A percentile compares a stretch with the other conserved stretches of the same genome.
These are phyloP conservation scores for Gyrodon lividus DNA, from an alignment of 768 basidiomycete genomes.

Conservation along the genomic window DNA sequence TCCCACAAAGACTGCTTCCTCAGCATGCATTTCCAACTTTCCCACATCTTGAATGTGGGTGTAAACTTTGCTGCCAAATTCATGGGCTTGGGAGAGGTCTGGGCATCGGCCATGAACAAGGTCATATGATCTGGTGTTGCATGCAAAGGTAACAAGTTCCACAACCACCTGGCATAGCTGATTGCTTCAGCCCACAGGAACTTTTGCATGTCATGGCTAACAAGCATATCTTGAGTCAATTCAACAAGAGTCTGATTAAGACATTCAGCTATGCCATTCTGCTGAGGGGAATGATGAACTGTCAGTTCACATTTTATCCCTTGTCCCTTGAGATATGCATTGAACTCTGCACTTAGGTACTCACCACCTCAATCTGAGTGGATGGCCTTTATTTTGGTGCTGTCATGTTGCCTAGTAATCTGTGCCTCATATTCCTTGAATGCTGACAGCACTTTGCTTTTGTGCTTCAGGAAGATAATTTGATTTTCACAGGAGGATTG, in stretches of 20 bases:
- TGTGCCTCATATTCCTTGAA: conserved; percentile 28
- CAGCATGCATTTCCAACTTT: conserved; percentile 27
- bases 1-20: conserved; percentile 24
- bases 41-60: conserved; percentile 17
- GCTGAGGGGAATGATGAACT: conserved; percentile 26
- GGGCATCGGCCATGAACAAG: neutral
- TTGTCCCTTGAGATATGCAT: conserved; percentile 8
- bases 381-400: too few species aligned
- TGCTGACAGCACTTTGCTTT: conserved; percentile 26
- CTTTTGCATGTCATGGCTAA: conserved; percentile 19
- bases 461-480: conserved; percentile 26
- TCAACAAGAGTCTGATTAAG: conserved; percentile 28
- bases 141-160: conserved; percentile 32
- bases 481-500: conserved; percentile 26
- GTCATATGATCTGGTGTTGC: conserved; percentile 24
- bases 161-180: conserved; percentile 34
- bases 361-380: conserved; percentile 29
- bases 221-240: conserved; percentile 19
- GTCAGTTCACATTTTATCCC: conserved; percentile 27
- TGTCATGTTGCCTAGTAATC: neutral
- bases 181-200: conserved; percentile 19
- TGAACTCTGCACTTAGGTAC: conserved; percentile 24
- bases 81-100: too few species aligned
- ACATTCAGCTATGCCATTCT: conserved; percentile 33
- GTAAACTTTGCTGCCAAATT: conserved; percentile 2